Percentiles rank a stretch among this genome's conserved stretches.
These are phyloP conservation scores for Petunia secreta DNA, from an alignment of 257 asterid genomes.

Conservation along the genomic window DNA sequence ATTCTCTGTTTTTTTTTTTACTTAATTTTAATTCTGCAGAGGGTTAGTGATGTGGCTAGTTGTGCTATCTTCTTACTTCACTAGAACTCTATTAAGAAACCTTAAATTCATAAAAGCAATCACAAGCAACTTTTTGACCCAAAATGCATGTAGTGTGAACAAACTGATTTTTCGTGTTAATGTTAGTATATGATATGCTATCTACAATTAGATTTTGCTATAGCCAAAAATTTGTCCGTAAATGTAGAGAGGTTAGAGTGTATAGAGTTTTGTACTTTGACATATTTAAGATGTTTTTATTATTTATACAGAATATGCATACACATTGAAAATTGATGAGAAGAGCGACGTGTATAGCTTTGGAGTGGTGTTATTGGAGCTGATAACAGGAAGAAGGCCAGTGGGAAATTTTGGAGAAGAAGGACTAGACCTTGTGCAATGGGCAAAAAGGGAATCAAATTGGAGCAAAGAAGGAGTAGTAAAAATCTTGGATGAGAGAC, in stretches of 20 bases:
- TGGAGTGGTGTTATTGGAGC: conserved; percentile 46
- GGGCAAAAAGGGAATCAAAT: conserved; percentile 42
- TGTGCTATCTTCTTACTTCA: not conserved
- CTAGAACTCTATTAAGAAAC: not conserved
- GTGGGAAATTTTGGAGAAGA: conserved; percentile 48
- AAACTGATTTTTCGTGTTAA: not conserved
- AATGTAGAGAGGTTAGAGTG: not conserved
- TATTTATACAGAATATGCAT: conserved; percentile 42
- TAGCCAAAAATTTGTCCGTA: too few species aligned
- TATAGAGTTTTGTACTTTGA: not conserved
- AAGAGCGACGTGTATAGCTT: conserved; percentile 51
- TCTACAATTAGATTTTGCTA: too few species aligned
- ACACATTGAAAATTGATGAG: conserved; percentile 48
- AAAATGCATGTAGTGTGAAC: not conserved
- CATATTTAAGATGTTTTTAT: not conserved
- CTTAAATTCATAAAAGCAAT: conserved; percentile 5
- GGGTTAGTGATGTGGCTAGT: not conserved
- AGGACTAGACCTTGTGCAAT: conserved; percentile 44
- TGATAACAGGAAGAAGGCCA: conserved; percentile 43
- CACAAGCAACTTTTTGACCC: conserved; percentile 21
- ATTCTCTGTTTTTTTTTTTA: conserved; percentile 22
- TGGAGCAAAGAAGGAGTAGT: conserved; percentile 50
- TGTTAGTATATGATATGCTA: too few species aligned
- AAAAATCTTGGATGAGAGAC: conserved; percentile 45
- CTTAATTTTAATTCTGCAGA: not conserved